Percentiles rank a stretch among this genome's conserved stretches.
Evolutionary conservation across 345 rosid genomes (phyloP).

Genomic region (Hevea brasiliensis): DNA sequence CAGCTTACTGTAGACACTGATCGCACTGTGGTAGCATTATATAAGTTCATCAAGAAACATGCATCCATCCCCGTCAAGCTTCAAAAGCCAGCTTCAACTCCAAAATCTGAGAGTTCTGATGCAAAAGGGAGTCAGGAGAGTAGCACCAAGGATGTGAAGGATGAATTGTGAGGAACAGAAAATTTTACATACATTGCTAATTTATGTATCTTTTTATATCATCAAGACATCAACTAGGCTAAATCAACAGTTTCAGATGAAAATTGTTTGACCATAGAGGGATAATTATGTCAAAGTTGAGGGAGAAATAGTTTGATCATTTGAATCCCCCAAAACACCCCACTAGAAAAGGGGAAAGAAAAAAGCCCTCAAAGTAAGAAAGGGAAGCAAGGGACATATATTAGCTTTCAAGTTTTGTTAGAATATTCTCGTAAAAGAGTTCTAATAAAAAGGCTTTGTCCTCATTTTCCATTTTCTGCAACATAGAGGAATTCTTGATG

Average conservation of each 20-base stretch:
- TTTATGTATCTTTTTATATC: slow-evolving; percentile 11
- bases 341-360: not conserved
- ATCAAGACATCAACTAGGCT: slow-evolving; percentile 7
- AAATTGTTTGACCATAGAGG: slow-evolving; percentile 10
- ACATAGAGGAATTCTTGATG: no score
- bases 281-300: not conserved
- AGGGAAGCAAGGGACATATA: not conserved
- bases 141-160: slow-evolving; percentile 48
- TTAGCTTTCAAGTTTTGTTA: slow-evolving; percentile 3
- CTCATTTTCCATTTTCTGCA: not conserved
- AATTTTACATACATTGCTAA: not conserved
- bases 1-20: slow-evolving; percentile 88
- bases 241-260: slow-evolving; percentile 8
- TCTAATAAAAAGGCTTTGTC: not conserved
- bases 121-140: slow-evolving; percentile 34
- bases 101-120: slow-evolving; percentile 44
- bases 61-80: slow-evolving; percentile 93
- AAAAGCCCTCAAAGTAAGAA: no score
- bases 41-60: slow-evolving; percentile 84
- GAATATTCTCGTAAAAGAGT: not conserved
- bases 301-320: no score
- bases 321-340: not conserved
- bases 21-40: slow-evolving; percentile 90
- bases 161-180: slow-evolving; percentile 59
- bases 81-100: slow-evolving; percentile 65